Percentiles rank a stretch among this genome's conserved stretches.
Conservation (phyloP, 1,284 basidiomycete genomes). For the Chalciporus piperatoides region DNA sequence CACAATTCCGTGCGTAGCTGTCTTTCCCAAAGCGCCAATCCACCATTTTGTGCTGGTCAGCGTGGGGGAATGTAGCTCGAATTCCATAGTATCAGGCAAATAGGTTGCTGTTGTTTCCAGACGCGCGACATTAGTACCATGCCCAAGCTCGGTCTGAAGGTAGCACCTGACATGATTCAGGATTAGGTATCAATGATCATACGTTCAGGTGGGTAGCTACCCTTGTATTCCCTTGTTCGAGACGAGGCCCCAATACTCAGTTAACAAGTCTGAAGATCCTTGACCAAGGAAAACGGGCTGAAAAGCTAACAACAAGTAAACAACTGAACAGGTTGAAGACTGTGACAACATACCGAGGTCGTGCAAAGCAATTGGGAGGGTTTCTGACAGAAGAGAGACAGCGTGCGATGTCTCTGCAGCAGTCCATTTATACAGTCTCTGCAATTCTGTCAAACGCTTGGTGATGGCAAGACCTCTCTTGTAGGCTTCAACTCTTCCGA, state of each 20-base stretch:
- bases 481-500: slow-evolving; percentile 26
- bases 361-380: slow-evolving; percentile 52
- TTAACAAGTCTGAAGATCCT: slow-evolving; percentile 47
- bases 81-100: slow-evolving; percentile 62
- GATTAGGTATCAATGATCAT: neutral
- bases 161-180: slow-evolving; percentile 43
- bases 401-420: slow-evolving; percentile 45
- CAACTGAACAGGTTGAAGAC: neutral
- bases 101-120: slow-evolving; percentile 82
- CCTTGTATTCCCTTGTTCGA: slow-evolving; percentile 60
- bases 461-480: slow-evolving; percentile 38
- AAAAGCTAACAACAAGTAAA: slow-evolving; percentile 45
- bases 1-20: slow-evolving; percentile 74
- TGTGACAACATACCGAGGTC: slow-evolving; percentile 46
- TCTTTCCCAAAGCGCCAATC: slow-evolving; percentile 71
- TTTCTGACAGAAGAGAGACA: slow-evolving; percentile 47
- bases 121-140: slow-evolving; percentile 67
- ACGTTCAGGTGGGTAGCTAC: slow-evolving; percentile 13
- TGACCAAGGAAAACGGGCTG: slow-evolving; percentile 64
- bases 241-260: slow-evolving; percentile 49
- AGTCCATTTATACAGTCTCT: slow-evolving; percentile 51
- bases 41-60: slow-evolving; percentile 83
- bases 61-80: slow-evolving; percentile 75
- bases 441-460: slow-evolving; percentile 55
- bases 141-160: slow-evolving; percentile 72